phyloP scores from a whole-genome alignment of 768 basidiomycete species.

The Phylloporus rhodoxanthus region DNA sequence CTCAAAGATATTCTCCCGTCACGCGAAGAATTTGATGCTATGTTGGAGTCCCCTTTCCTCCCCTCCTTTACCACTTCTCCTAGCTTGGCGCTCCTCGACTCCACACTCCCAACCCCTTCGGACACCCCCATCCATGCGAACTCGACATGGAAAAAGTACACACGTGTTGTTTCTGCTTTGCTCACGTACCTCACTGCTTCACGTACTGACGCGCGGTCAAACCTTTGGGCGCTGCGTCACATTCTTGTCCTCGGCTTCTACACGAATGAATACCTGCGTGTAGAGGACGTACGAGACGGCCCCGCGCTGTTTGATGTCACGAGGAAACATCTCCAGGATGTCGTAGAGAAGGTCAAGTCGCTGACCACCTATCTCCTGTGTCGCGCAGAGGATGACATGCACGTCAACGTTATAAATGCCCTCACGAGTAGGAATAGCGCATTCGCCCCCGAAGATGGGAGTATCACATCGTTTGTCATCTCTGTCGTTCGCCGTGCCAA shows the following conservation, averaged over 20 bases:
- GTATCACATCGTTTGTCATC: conserved; percentile 26
- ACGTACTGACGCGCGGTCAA: conserved; percentile 51
- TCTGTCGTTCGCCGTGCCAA: conserved; percentile 30
- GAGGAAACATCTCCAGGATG: conserved; percentile 26
- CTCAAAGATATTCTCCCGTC: conserved; percentile 51
- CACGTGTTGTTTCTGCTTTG: conserved; percentile 53
- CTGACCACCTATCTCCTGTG: conserved; percentile 58
- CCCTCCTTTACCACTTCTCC: conserved; percentile 43
- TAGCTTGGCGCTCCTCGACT: conserved; percentile 56
- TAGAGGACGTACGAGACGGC: conserved; percentile 44
- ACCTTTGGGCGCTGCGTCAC: conserved; percentile 67
- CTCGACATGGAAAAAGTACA: conserved; percentile 39
- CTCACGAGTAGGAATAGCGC: conserved; percentile 26
- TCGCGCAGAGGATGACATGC: conserved; percentile 46
- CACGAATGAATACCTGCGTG: conserved; percentile 53
- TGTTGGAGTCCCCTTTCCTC: conserved; percentile 38
- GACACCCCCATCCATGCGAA: conserved; percentile 12
- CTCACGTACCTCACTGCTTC: conserved; percentile 52
- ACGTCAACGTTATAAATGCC: conserved; percentile 35
- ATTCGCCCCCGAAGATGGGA: conserved; percentile 15
- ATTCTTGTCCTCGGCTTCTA: conserved; percentile 58
- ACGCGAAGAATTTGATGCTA: conserved; percentile 38
- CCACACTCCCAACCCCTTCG: conserved; percentile 46
- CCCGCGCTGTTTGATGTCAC: conserved; percentile 35
- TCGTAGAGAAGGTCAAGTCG: conserved; percentile 45